Evolutionary conservation across 2,329 filamentous ascomycete species (phyloP).

Genomic region (Nigrospora osmanthi): DNA sequence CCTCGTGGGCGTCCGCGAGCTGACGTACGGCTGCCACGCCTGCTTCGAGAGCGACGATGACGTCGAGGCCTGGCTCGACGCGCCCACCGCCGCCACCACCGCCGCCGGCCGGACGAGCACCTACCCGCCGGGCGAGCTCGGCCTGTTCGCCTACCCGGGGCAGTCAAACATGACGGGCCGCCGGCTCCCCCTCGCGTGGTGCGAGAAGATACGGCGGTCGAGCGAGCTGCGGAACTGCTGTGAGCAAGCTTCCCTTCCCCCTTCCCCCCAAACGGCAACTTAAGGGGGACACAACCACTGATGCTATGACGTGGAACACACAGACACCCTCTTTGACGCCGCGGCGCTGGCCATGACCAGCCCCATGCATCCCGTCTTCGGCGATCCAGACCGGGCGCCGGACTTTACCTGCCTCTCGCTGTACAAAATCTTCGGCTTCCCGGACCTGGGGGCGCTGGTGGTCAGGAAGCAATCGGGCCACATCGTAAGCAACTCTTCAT

Average conservation of each 20-base stretch:
- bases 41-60: conserved; percentile 54
- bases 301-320: conserved; percentile 26
- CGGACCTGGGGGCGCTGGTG: conserved; percentile 54
- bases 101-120: conserved; percentile 13
- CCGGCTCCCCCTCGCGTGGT: conserved; percentile 52
- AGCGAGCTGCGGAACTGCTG: conserved; percentile 27
- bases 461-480: conserved; percentile 48
- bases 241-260: neutral
- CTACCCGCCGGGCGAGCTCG: conserved; percentile 19
- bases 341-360: conserved; percentile 58
- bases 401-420: conserved; percentile 55
- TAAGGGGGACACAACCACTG: neutral
- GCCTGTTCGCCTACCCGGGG: conserved; percentile 56
- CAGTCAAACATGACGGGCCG: conserved; percentile 66
- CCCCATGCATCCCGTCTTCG: conserved; percentile 41
- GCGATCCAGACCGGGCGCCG: conserved; percentile 34
- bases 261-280: neutral
- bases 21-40: conserved; percentile 41
- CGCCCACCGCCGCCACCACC: conserved; percentile 13
- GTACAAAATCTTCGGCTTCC: conserved; percentile 62
- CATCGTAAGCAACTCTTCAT: conserved; percentile 34
- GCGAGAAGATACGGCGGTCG: conserved; percentile 24
- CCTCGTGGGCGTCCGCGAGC: conserved; percentile 61
- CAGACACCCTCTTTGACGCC: conserved; percentile 50
- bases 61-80: conserved; percentile 35